A percentile compares a stretch with the other conserved stretches of the same genome.
phyloP scores from a whole-genome alignment of 2,329 filamentous ascomycete species.

The Elsinoe perseae region DNA sequence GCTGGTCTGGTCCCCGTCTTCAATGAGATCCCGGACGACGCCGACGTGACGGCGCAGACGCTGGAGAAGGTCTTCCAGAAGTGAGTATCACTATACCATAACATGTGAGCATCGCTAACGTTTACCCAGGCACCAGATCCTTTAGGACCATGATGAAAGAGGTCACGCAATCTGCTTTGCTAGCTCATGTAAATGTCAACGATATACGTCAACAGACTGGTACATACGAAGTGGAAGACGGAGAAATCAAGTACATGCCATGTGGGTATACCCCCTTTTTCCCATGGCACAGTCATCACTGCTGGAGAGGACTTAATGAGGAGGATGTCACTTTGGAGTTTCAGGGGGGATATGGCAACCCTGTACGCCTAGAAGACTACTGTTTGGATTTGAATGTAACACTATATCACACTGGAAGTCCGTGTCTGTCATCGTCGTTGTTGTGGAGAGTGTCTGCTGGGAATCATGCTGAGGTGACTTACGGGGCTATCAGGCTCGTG shows the following conservation, averaged over 20 bases:
- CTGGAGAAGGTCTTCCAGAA: conserved; percentile 51
- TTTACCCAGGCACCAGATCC: conserved; percentile 16
- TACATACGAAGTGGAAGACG: background rate
- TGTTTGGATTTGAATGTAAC: background rate
- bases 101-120: too few relatives aligned
- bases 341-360: background rate
- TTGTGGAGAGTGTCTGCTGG: too few relatives aligned
- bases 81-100: too few relatives aligned
- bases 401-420: background rate
- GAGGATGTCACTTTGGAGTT: background rate
- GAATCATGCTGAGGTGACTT: too few relatives aligned
- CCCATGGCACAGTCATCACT: too few relatives aligned
- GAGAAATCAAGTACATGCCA: background rate
- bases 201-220: background rate
- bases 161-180: background rate
- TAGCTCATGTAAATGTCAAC: conserved; percentile 3
- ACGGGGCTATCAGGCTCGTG: too few relatives aligned
- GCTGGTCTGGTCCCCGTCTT: conserved; percentile 82
- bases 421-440: too few relatives aligned
- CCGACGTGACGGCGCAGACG: conserved; percentile 43
- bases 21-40: conserved; percentile 66
- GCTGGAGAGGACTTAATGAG: background rate
- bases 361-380: background rate
- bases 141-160: conserved; percentile 13
- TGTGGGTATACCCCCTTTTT: background rate